Evolutionary conservation across 2,329 filamentous ascomycete species (phyloP).

Genomic region (Cladosporium cucumerinum): DNA sequence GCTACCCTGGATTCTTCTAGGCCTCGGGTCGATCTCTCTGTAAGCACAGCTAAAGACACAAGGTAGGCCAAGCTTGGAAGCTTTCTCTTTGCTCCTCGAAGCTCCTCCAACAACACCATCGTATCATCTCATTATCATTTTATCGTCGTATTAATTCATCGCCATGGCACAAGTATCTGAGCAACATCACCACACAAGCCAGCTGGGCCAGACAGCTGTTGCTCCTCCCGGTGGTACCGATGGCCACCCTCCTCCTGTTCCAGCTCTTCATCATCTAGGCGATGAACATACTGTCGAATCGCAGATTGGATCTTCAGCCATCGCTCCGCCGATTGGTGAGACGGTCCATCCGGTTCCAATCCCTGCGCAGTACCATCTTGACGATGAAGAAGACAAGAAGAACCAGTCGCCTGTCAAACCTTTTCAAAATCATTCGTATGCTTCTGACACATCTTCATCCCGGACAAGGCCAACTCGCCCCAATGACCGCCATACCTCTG

Average conservation of each 20-base stretch:
- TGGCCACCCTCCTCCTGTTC: neutral
- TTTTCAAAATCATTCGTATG: neutral
- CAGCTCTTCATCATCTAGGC: conserved; percentile 3
- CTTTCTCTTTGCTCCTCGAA: neutral
- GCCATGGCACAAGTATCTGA: conserved; percentile 11
- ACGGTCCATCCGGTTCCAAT: neutral
- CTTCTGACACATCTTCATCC: neutral
- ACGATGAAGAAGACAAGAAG: neutral
- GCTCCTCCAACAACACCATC: neutral
- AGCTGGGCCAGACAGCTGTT: conserved; percentile 5
- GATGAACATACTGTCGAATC: conserved; percentile 10
- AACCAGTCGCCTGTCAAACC: neutral
- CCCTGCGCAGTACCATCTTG: conserved; percentile 11
- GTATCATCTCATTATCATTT: neutral
- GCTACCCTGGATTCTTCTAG: neutral
- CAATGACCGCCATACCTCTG: conserved; percentile 1
- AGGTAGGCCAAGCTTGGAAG: neutral
- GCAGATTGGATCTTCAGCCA: conserved; percentile 5
- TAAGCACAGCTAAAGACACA: neutral
- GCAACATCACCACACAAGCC: conserved; percentile 6
- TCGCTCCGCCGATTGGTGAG: neutral
- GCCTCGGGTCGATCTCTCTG: neutral
- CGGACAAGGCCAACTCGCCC: neutral
- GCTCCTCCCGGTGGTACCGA: neutral
- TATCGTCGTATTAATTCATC: neutral